Base-by-base conservation (phyloP, 2,329 filamentous ascomycete species). In the Didymellaceae sp. region DNA sequence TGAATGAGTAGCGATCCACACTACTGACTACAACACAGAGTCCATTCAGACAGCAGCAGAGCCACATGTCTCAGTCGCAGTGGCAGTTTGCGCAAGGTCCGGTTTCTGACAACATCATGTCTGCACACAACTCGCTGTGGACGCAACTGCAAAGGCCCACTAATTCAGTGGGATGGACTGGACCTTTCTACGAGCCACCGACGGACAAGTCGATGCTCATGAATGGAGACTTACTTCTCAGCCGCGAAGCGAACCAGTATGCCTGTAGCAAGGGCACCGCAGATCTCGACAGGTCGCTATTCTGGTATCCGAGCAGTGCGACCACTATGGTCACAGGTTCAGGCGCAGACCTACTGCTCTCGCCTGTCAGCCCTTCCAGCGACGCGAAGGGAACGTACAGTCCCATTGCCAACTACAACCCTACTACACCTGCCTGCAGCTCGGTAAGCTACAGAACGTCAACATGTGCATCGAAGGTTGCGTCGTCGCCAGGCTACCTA, bases 341-440 rank as follows among this genome's bases (percentile, higher is more conserved):
- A 17, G 53, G 54, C 6, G 50, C 57, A 20, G 55, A 43, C 28
- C 38, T 40, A 8, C 52, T 61, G 16, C 31, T 38, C 14, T 70
- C 66, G 16, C 59, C 65, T 1, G 57, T 50, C 35, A 68, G 64
- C 45, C 54, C 54, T 18, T 47, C 44, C 34, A 65, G 59, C 43
- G 59, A 65, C n/a, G 37, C 26, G 31, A 42, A 46, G 26, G 31
- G 33, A 4, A 38, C 32, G 6, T 45, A 42, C 6, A 43, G 37
- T 22, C 26, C 48, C 8, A 58, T 45, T 3, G 54, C 60, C 26
- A 52, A 38, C 6, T 31, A 17, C n/a, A 24, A 52, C 13, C 44
- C 53, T 26, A 25, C 22, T 13, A 55, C 44, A 7, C 39, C 45
- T n/a, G 35, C 16, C 26, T 16, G 25, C 16, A 42, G 33, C 44